These are phyloP conservation scores for Pythium phragmiticola DNA, from an alignment of 352 stramenopile genomes.

Conservation along the genomic window DNA sequence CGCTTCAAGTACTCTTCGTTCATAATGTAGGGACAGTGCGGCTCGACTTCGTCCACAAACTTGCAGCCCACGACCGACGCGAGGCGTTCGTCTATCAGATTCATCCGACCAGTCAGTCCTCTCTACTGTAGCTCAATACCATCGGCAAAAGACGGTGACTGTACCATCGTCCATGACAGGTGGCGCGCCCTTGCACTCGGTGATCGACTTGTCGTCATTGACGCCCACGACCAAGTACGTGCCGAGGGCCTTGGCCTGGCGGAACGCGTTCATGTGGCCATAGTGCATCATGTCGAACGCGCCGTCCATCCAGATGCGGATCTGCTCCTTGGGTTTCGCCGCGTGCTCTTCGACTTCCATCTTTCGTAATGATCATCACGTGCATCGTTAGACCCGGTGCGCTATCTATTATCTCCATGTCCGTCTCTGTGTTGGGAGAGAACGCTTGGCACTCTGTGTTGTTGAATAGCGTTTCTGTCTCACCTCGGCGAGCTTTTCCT, in stretches of 20 bases:
- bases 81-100: slow-evolving; percentile 86
- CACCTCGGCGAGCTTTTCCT: slow-evolving; percentile 78
- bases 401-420: background rate
- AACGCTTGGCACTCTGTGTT: background rate
- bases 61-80: slow-evolving; percentile 96
- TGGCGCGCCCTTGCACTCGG: slow-evolving; percentile 92
- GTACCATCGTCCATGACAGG: slow-evolving; percentile 95
- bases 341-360: slow-evolving; percentile 82
- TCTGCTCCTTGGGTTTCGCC: slow-evolving; percentile 77
- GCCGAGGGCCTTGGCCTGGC: slow-evolving; percentile 92
- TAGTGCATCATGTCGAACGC: slow-evolving; percentile 99
- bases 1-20: slow-evolving; percentile 97
- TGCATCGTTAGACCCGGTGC: background rate
- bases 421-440: slow-evolving; percentile 4
- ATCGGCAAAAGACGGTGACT: background rate
- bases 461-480: background rate
- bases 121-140: background rate
- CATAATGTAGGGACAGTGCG: slow-evolving; percentile 98
- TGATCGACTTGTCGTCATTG: slow-evolving; percentile 98
- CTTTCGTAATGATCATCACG: slow-evolving; percentile 21
- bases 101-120: background rate
- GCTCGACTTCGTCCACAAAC: slow-evolving; percentile 98
- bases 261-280: slow-evolving; percentile 99
- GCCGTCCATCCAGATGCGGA: slow-evolving; percentile 99
- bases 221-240: slow-evolving; percentile 98